Evolutionary conservation across 257 asterid genomes (phyloP).

Genomic region (Solanum medicagineum): DNA sequence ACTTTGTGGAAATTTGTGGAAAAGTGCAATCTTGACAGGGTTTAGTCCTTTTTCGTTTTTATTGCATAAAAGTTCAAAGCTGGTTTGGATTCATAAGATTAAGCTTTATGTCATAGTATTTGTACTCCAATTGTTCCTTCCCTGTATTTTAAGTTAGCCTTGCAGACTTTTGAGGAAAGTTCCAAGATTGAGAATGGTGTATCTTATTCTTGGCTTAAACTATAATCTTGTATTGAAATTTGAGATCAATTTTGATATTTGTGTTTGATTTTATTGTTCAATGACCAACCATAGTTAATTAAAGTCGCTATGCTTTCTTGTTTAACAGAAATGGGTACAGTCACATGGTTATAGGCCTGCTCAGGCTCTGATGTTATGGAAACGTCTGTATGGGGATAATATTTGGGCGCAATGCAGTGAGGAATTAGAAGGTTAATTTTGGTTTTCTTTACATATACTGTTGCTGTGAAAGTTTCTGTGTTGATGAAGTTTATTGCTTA

Average conservation of each 20-base stretch:
- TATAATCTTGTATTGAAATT: not conserved
- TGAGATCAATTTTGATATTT: not conserved
- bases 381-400: slow-evolving; percentile 65
- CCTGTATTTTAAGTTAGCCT: not conserved
- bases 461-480: not conserved
- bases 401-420: slow-evolving; percentile 61
- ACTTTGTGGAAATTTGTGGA: not conserved
- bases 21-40: not conserved
- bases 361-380: slow-evolving; percentile 97
- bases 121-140: not conserved
- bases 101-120: not conserved
- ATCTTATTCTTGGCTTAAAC: not conserved
- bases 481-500: not conserved
- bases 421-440: slow-evolving; percentile 58
- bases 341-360: slow-evolving; percentile 77
- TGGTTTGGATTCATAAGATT: not conserved
- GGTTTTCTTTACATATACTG: not conserved
- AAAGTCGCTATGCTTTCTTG: slow-evolving; percentile 1
- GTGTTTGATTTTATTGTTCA: not conserved
- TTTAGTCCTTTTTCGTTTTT: not conserved
- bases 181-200: not conserved
- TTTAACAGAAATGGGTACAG: slow-evolving; percentile 73
- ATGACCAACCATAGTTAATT: not conserved
- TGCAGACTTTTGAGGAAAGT: not conserved
- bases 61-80: not conserved